These are phyloP conservation scores for Gigaspora rosea DNA, from an alignment of 192 early-diverging fungal genomes.

Conservation along the genomic window DNA sequence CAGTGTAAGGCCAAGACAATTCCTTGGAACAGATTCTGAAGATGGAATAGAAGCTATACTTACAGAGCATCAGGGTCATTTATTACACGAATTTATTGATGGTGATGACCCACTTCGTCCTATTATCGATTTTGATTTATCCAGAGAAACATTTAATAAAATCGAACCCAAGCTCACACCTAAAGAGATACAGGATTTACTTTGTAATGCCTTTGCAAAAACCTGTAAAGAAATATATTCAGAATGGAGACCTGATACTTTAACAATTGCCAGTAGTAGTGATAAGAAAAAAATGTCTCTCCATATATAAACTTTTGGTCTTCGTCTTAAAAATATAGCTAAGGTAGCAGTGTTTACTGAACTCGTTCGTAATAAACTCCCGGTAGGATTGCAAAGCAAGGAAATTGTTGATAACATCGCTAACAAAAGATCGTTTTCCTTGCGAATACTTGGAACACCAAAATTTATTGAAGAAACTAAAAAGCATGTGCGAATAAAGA, in stretches of 20 bases:
- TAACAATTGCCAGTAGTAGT: constrained; percentile 9
- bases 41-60: not conserved
- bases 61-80: not conserved
- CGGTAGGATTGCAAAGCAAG: not conserved
- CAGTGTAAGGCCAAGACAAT: not conserved
- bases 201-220: not conserved
- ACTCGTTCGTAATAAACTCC: not conserved
- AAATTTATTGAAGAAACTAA: no score
- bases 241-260: not conserved
- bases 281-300: not conserved
- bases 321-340: not conserved
- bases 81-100: constrained; percentile 19
- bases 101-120: constrained; percentile 1
- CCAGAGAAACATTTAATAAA: not conserved
- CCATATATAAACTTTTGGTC: not conserved
- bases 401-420: not conserved
- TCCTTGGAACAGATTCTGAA: not conserved
- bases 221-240: not conserved
- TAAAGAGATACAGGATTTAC: not conserved
- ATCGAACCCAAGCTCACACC: constrained; percentile 10
- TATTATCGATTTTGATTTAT: constrained; percentile 19
- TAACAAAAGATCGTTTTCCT: not conserved
- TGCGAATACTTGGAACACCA: not conserved
- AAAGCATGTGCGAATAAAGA: no score
- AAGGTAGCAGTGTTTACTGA: not conserved